Conservation (phyloP, 2,329 filamentous ascomycete species). For the Cytospora piceicola region DNA sequence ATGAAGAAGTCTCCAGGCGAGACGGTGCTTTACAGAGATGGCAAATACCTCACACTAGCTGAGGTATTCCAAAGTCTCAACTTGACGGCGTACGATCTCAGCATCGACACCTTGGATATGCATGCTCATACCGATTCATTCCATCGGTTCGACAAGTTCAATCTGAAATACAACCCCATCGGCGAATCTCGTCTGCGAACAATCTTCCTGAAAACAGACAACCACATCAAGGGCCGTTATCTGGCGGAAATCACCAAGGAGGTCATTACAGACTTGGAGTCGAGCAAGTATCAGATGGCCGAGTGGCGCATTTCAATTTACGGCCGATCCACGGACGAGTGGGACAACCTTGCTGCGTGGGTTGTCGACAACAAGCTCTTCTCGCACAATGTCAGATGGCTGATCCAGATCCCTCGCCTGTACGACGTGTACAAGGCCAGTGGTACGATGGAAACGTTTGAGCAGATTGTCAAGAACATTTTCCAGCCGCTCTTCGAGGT, state of each 20-base stretch:
- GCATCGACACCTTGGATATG: constrained; percentile 98
- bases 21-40: constrained; percentile 88
- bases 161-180: constrained; percentile 97
- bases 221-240: constrained; percentile 94
- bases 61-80: constrained; percentile 99
- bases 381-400: constrained; percentile 96
- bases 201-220: constrained; percentile 99
- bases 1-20: constrained; percentile 99
- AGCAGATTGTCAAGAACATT: constrained; percentile 87
- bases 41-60: constrained; percentile 84
- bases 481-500: constrained; percentile 96
- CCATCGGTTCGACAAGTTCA: constrained; percentile 99
- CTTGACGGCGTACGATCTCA: constrained; percentile 93
- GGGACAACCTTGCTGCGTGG: constrained; percentile 97
- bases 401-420: constrained; percentile 91
- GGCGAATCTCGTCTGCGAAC: constrained; percentile 93
- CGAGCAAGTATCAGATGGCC: constrained; percentile 99
- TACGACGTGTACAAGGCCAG: constrained; percentile 95
- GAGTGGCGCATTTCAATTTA: constrained; percentile 99
- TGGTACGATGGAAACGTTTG: constrained; percentile 84
- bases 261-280: constrained; percentile 94
- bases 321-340: constrained; percentile 87
- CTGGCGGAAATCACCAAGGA: constrained; percentile 97
- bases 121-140: constrained; percentile 98
- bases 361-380: constrained; percentile 98